phyloP scores from a whole-genome alignment of 371 early-diverging fungal genomes.

The Rhizopus delemar region DNA sequence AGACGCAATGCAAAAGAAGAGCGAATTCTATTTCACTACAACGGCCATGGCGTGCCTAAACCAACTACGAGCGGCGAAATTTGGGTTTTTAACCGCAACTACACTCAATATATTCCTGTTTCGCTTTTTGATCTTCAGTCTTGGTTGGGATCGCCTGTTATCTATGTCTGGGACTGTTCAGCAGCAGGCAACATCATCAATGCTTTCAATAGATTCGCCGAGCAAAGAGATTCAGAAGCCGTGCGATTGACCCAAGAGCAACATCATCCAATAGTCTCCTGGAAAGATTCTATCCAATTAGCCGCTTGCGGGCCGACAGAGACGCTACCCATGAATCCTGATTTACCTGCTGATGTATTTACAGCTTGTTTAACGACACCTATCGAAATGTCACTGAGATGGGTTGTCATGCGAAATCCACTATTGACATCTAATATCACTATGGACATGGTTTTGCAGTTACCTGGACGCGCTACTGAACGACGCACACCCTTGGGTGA shows the following conservation, averaged over 20 bases:
- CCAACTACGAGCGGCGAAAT: slow-evolving; percentile 95
- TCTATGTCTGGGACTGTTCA: slow-evolving; percentile 96
- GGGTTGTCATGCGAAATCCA: slow-evolving; percentile 89
- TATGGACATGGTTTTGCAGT: slow-evolving; percentile 81
- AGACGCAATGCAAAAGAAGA: slow-evolving; percentile 90
- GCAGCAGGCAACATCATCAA: slow-evolving; percentile 89
- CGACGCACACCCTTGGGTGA: slow-evolving; percentile 94
- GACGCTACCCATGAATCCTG: slow-evolving; percentile 89
- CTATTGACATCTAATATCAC: slow-evolving; percentile 72
- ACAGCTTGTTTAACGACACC: slow-evolving; percentile 96
- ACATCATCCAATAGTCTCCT: slow-evolving; percentile 51
- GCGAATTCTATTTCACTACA: slow-evolving; percentile 94
- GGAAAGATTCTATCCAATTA: slow-evolving; percentile 90
- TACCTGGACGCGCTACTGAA: slow-evolving; percentile 90
- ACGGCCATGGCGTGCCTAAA: slow-evolving; percentile 98
- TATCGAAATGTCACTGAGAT: slow-evolving; percentile 90
- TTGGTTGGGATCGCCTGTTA: slow-evolving; percentile 93
- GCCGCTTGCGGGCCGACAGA: slow-evolving; percentile 90
- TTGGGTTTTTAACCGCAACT: slow-evolving; percentile 97
- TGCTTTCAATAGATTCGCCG: slow-evolving; percentile 87
- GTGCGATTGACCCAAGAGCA: slow-evolving; percentile 32
- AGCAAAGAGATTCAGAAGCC: slow-evolving; percentile 80
- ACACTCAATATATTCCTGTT: slow-evolving; percentile 97
- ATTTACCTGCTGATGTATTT: slow-evolving; percentile 95
- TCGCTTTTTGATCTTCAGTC: slow-evolving; percentile 89